A percentile compares a stretch with the other conserved stretches of the same genome.
Evolutionary conservation across 257 asterid species (phyloP).

Genomic region (Leonotis leonurus): DNA sequence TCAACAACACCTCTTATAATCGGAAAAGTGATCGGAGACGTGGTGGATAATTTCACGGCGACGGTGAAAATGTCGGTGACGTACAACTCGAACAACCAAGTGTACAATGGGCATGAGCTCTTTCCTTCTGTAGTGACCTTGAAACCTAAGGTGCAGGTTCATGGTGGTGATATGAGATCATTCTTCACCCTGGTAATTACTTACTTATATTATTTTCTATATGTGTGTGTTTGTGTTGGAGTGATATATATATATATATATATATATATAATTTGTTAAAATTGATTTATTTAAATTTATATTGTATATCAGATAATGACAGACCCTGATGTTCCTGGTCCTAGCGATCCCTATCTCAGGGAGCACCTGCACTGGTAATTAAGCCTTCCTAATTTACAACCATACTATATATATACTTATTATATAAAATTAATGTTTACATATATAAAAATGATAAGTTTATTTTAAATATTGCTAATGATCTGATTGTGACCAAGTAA

Average conservation of each 20-base stretch:
- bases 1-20: constrained; percentile 47
- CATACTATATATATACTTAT: too few relatives aligned
- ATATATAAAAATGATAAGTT: too few relatives aligned
- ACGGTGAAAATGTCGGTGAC: constrained; percentile 53
- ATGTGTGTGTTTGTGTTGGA: not conserved
- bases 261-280: too few relatives aligned
- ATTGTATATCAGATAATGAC: constrained; percentile 49
- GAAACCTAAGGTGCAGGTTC: constrained; percentile 71
- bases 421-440: too few relatives aligned
- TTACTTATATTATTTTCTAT: not conserved
- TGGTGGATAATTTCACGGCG: constrained; percentile 47
- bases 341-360: constrained; percentile 69
- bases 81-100: constrained; percentile 56
- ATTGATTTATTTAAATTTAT: not conserved
- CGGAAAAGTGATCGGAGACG: constrained; percentile 81
- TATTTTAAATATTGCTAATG: too few relatives aligned
- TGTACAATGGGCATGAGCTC: constrained; percentile 77
- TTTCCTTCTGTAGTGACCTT: constrained; percentile 53
- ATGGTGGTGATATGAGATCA: constrained; percentile 73
- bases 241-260: not conserved
- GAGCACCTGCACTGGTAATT: constrained; percentile 63
- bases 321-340: constrained; percentile 73
- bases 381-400: not conserved
- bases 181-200: constrained; percentile 68
- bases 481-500: constrained; percentile 13